These are phyloP conservation scores for Amanita inopinata DNA, from an alignment of 768 basidiomycete species.

Conservation along the genomic window DNA sequence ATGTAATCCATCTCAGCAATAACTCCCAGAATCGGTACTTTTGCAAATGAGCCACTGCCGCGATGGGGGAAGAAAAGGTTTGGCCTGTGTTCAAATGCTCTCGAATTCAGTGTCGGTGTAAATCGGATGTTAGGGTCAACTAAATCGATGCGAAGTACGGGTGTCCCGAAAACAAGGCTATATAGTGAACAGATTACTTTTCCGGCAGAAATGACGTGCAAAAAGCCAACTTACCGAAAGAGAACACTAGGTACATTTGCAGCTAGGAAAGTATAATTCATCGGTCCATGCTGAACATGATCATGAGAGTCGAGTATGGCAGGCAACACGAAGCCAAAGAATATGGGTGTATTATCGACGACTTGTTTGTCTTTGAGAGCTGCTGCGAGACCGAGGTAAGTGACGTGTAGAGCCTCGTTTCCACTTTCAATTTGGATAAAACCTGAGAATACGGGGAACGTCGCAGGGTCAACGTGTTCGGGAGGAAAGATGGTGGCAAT, in stretches of 20 bases:
- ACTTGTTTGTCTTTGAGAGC: conserved; percentile 32
- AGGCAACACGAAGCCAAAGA: conserved; percentile 37
- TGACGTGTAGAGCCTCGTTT: conserved; percentile 24
- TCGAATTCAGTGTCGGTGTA: conserved; percentile 20
- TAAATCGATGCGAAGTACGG: conserved; percentile 36
- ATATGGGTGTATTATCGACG: conserved; percentile 34
- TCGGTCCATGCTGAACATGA: conserved; percentile 27
- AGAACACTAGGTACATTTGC: conserved; percentile 32
- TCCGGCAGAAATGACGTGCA: neutral
- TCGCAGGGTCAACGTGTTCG: conserved; percentile 25
- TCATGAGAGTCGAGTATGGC: conserved; percentile 31
- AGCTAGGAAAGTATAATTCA: conserved; percentile 37
- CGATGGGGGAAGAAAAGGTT: neutral
- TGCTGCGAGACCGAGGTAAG: conserved; percentile 30
- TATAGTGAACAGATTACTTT: conserved; percentile 1
- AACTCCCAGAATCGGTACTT: conserved; percentile 30
- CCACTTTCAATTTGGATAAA: conserved; percentile 32
- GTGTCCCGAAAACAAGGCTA: conserved; percentile 43
- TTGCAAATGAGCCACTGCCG: neutral
- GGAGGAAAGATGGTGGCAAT: conserved; percentile 34
- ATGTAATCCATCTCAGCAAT: conserved; percentile 37
- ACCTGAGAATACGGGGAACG: conserved; percentile 48
- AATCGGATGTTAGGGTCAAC: conserved; percentile 27
- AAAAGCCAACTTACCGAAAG: conserved; percentile 28
- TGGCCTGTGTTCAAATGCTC: neutral